A percentile compares a stretch with the other conserved stretches of the same genome.
phyloP scores from a whole-genome alignment of 768 basidiomycete genomes.

The Hygrocybe punicea region DNA sequence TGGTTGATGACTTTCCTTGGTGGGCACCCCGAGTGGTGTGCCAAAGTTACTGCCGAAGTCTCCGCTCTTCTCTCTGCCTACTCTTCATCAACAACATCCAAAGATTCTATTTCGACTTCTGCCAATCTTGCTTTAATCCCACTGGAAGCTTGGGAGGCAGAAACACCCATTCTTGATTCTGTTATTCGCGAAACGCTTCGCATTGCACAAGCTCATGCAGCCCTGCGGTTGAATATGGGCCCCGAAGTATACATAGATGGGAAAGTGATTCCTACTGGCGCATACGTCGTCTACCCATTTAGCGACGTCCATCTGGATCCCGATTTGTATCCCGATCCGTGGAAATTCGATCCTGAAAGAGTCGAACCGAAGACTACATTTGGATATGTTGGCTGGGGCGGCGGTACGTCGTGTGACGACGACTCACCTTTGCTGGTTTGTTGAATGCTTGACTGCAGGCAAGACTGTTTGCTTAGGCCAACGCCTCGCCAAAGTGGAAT shows the following conservation, averaged over 20 bases:
- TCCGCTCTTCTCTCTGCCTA: constrained; percentile 50
- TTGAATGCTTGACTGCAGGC: constrained; percentile 40
- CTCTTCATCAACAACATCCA: constrained; percentile 19
- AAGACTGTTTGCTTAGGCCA: constrained; percentile 70
- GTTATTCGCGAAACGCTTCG: constrained; percentile 76
- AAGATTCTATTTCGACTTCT: constrained; percentile 20
- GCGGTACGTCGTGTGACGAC: constrained; percentile 47
- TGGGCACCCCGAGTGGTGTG: constrained; percentile 61
- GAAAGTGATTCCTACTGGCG: constrained; percentile 66
- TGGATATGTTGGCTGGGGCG: constrained; percentile 75
- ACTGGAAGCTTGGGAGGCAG: constrained; percentile 64
- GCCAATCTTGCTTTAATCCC: constrained; percentile 55
- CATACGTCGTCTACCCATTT: constrained; percentile 77
- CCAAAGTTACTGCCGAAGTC: constrained; percentile 58
- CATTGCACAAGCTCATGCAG: constrained; percentile 73
- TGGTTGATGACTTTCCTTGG: constrained; percentile 76
- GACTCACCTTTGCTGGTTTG: constrained; percentile 9
- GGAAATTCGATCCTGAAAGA: constrained; percentile 70
- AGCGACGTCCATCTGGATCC: constrained; percentile 75
- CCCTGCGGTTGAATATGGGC: constrained; percentile 77
- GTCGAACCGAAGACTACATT: constrained; percentile 46
- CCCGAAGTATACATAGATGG: constrained; percentile 67
- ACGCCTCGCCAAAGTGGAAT: constrained; percentile 68
- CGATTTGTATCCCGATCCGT: constrained; percentile 69
- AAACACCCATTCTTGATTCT: constrained; percentile 67